A percentile compares a stretch with the other conserved stretches of the same genome.
These are phyloP conservation scores for Geotrichum klebahnii DNA, from an alignment of 1,139 yeast genomes.

Conservation along the genomic window DNA sequence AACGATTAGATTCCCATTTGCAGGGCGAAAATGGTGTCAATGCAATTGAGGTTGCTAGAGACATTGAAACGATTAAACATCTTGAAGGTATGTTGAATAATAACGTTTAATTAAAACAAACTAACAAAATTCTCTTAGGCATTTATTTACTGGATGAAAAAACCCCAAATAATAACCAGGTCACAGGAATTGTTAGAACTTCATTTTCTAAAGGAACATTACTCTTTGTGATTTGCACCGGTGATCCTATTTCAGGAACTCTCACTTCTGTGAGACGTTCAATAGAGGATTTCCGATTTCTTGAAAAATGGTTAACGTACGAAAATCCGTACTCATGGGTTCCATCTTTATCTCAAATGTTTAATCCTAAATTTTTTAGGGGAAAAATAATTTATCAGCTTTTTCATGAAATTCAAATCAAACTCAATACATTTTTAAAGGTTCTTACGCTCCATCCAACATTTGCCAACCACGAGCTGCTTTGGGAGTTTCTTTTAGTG, in stretches of 20 bases:
- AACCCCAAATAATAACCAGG: slow-evolving; percentile 21
- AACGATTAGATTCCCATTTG: slow-evolving; percentile 33
- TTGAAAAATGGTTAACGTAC: slow-evolving; percentile 39
- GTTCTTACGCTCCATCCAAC: slow-evolving; percentile 41
- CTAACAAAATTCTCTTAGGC: slow-evolving; percentile 8
- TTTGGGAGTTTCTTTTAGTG: slow-evolving; percentile 47
- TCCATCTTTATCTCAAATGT: slow-evolving; percentile 34
- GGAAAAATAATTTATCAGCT: slow-evolving; percentile 39
- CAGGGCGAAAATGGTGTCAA: slow-evolving; percentile 35
- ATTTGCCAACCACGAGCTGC: slow-evolving; percentile 38
- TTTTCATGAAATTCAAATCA: slow-evolving; percentile 49
- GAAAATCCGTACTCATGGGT: slow-evolving; percentile 41
- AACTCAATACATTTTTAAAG: slow-evolving; percentile 48
- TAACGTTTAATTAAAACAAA: neutral
- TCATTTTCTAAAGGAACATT: slow-evolving; percentile 32
- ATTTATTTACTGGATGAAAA: slow-evolving; percentile 7
- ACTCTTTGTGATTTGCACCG: slow-evolving; percentile 35
- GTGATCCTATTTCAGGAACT: slow-evolving; percentile 25
- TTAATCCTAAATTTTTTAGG: slow-evolving; percentile 38
- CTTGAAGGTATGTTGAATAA: slow-evolving; percentile 45
- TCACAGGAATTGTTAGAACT: slow-evolving; percentile 33
- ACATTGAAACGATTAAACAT: slow-evolving; percentile 44
- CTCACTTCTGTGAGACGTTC: slow-evolving; percentile 38
- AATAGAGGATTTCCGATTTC: slow-evolving; percentile 43
- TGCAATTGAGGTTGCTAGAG: slow-evolving; percentile 51